phyloP scores from a whole-genome alignment of 2,329 filamentous ascomycete species.

The Fusarium floridanum region DNA sequence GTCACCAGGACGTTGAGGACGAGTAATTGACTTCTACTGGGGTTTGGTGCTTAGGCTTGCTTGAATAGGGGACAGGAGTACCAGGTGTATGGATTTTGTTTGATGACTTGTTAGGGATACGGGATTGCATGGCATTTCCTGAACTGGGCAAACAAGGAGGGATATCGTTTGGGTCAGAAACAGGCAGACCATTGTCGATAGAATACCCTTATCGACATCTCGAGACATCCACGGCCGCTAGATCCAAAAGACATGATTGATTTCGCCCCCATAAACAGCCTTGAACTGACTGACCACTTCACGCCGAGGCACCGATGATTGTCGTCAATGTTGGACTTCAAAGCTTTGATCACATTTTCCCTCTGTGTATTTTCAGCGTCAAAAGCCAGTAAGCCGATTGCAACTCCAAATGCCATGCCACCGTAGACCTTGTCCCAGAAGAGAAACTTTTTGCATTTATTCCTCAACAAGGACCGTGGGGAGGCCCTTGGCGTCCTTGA shows the following conservation, averaged over 20 bases:
- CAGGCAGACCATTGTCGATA: constrained; percentile 46
- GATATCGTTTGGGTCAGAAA: constrained; percentile 42
- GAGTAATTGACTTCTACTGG: constrained; percentile 57
- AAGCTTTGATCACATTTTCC: constrained; percentile 53
- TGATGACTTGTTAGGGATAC: constrained; percentile 49
- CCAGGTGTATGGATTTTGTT: constrained; percentile 49
- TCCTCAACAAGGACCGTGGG: constrained; percentile 89
- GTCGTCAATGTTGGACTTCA: constrained; percentile 42
- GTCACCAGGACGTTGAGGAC: constrained; percentile 75
- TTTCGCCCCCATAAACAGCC: constrained; percentile 38
- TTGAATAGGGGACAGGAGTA: constrained; percentile 59
- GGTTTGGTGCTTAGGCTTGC: constrained; percentile 37
- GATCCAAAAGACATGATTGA: constrained; percentile 40
- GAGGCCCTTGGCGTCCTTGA: constrained; percentile 99
- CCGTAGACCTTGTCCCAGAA: constrained; percentile 58
- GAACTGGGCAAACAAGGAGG: constrained; percentile 31
- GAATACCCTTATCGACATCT: constrained; percentile 45
- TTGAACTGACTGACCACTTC: constrained; percentile 40
- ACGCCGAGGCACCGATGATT: constrained; percentile 47
- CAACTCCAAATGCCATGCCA: constrained; percentile 63
- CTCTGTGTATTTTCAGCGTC: constrained; percentile 55
- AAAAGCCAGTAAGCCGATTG: constrained; percentile 61
- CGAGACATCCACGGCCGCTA: constrained; percentile 39
- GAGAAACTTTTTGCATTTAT: constrained; percentile 61
- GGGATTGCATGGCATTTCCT: constrained; percentile 51